Percentiles rank a stretch among this genome's conserved stretches.
phyloP scores from a whole-genome alignment of 306 rosid genomes.

The Abrus precatorius region DNA sequence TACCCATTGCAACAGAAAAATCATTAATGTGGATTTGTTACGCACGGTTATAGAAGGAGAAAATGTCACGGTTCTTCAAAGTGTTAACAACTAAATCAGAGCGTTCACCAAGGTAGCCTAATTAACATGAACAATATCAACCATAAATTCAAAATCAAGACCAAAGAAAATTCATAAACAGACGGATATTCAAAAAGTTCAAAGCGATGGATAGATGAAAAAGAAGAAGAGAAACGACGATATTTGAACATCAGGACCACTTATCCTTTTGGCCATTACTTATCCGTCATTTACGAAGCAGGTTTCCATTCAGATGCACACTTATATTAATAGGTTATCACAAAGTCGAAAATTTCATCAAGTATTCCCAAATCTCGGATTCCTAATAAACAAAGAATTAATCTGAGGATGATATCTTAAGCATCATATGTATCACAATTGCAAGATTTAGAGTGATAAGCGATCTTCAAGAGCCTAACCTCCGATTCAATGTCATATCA shows the following conservation, averaged over 20 bases:
- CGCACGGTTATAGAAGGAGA: background rate
- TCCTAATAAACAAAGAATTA: background rate
- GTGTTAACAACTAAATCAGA: background rate
- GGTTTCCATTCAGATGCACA: background rate
- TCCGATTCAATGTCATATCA: background rate
- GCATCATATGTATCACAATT: background rate
- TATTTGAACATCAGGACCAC: background rate
- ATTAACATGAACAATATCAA: background rate
- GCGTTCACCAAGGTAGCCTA: background rate
- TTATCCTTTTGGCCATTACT: background rate
- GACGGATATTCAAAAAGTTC: background rate
- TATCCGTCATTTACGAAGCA: background rate
- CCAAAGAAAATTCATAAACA: background rate
- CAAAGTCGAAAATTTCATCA: background rate
- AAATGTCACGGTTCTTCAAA: background rate
- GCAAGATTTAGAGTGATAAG: background rate
- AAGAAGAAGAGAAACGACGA: background rate
- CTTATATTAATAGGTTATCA: background rate
- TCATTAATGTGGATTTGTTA: background rate
- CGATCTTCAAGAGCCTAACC: background rate
- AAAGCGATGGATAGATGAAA: background rate
- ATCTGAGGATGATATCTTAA: background rate
- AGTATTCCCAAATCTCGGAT: background rate
- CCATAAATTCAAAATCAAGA: conserved; percentile 15
- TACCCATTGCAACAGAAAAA: background rate